Percentiles rank a stretch among this genome's conserved stretches.
phyloP scores from a whole-genome alignment of 2,329 filamentous ascomycete species.

The Huntiella abstrusa region DNA sequence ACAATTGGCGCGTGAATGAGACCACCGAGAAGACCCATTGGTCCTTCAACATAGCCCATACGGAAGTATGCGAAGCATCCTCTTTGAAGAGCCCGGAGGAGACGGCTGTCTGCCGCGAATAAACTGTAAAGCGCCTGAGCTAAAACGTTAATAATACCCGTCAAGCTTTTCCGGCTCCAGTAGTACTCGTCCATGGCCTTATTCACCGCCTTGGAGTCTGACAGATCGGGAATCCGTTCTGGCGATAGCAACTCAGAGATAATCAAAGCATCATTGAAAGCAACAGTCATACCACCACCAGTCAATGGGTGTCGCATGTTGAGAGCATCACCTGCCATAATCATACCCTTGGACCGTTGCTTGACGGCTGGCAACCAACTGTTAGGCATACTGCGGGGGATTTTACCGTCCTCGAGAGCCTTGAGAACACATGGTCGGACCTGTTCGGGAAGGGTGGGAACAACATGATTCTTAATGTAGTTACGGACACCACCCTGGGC shows the following conservation, averaged over 20 bases:
- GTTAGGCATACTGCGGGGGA: conserved; percentile 81
- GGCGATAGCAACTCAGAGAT: conserved; percentile 59
- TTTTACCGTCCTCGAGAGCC: conserved; percentile 59
- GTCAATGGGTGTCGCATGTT: conserved; percentile 99
- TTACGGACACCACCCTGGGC: conserved; percentile 66
- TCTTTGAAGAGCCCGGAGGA: conserved; percentile 62
- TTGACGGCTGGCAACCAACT: conserved; percentile 66
- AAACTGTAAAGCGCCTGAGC: conserved; percentile 82
- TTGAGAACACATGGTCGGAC: conserved; percentile 55
- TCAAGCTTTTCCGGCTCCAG: conserved; percentile 67
- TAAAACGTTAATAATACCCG: conserved; percentile 90
- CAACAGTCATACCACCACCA: conserved; percentile 94
- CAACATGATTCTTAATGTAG: conserved; percentile 61
- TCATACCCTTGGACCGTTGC: conserved; percentile 40
- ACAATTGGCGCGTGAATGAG: conserved; percentile 59
- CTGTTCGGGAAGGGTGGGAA: conserved; percentile 55
- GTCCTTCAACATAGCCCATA: conserved; percentile 54
- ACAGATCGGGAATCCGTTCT: conserved; percentile 45
- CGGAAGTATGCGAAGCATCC: conserved; percentile 93
- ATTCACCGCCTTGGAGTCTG: conserved; percentile 45
- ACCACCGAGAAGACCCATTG: conserved; percentile 64
- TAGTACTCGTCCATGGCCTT: conserved; percentile 59
- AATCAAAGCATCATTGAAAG: conserved; percentile 76
- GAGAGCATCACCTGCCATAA: conserved; percentile 82
- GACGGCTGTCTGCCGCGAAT: conserved; percentile 66